A percentile compares a stretch with the other conserved stretches of the same genome.
These are phyloP conservation scores for Stereum hirsutum DNA, from an alignment of 1,284 basidiomycete species.

Conservation along the genomic window DNA sequence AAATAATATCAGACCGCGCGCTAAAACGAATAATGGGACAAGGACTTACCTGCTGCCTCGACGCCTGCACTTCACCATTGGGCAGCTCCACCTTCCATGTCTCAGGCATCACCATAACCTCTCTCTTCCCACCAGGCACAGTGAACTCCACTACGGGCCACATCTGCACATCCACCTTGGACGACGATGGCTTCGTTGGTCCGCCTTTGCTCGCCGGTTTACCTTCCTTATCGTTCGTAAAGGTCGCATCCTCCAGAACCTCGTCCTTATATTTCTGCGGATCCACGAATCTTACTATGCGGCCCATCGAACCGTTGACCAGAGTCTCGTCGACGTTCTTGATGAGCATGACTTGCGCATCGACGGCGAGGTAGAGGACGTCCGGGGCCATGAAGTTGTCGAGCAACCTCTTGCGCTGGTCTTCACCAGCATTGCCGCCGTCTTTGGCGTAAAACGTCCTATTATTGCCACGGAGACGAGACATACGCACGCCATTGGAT, in stretches of 20 bases:
- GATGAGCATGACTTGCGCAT: conserved; percentile 68
- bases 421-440: conserved; percentile 30
- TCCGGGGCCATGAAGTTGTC: conserved; percentile 26
- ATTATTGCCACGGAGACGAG: conserved; percentile 19
- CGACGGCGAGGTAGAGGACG: conserved; percentile 31
- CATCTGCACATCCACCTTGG: conserved; percentile 10
- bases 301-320: conserved; percentile 28
- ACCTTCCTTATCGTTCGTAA: conserved; percentile 12
- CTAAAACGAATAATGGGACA: conserved; percentile 6
- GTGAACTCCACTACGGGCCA: conserved; percentile 27
- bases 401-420: conserved; percentile 27
- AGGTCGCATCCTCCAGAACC: conserved; percentile 21
- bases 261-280: conserved; percentile 11
- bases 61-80: conserved; percentile 73
- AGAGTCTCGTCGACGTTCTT: conserved; percentile 41
- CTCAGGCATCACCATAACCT: conserved; percentile 50
- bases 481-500: conserved; percentile 64
- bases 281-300: conserved; percentile 27
- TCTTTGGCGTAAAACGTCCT: conserved; percentile 33
- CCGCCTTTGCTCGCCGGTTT: conserved; percentile 13
- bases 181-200: conserved; percentile 8
- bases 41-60: conserved; percentile 54
- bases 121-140: conserved; percentile 24
- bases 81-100: conserved; percentile 81
- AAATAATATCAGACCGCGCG: background rate